A percentile compares a stretch with the other conserved stretches of the same genome.
Evolutionary conservation across 768 basidiomycete species (phyloP).

Genomic region (Butyriboletus loyo): DNA sequence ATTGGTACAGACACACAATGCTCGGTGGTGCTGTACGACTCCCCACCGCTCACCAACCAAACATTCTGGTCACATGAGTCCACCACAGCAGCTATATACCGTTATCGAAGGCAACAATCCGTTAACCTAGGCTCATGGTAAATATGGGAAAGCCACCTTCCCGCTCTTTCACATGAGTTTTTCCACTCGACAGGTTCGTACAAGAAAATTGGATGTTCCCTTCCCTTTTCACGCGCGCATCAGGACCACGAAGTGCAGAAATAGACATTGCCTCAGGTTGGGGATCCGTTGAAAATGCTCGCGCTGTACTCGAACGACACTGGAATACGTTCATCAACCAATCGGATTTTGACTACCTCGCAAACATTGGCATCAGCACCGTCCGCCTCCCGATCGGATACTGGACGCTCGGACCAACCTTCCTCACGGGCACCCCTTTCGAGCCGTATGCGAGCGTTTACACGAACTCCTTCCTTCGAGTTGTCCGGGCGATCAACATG

Average conservation of each 20-base stretch:
- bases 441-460: constrained; percentile 43
- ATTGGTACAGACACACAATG: neutral
- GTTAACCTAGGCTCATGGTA: constrained; percentile 24
- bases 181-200: constrained; percentile 50
- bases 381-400: constrained; percentile 64
- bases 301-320: constrained; percentile 59
- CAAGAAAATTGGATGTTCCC: constrained; percentile 76
- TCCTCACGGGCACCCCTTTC: constrained; percentile 36
- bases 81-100: constrained; percentile 11
- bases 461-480: constrained; percentile 35
- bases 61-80: constrained; percentile 16
- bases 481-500: constrained; percentile 43
- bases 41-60: constrained; percentile 7
- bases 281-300: constrained; percentile 35
- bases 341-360: constrained; percentile 63
- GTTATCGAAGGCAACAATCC: constrained; percentile 21
- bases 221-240: constrained; percentile 58
- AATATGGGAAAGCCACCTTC: neutral
- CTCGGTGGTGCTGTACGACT: constrained; percentile 5
- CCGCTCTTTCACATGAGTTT: neutral
- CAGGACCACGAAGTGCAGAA: constrained; percentile 50
- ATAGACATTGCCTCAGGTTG: constrained; percentile 65
- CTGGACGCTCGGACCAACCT: constrained; percentile 35
- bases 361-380: constrained; percentile 53
- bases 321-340: constrained; percentile 74